These are phyloP conservation scores for Cladosporium sp. DNA, from an alignment of 2,329 filamentous ascomycete species.

Conservation along the genomic window DNA sequence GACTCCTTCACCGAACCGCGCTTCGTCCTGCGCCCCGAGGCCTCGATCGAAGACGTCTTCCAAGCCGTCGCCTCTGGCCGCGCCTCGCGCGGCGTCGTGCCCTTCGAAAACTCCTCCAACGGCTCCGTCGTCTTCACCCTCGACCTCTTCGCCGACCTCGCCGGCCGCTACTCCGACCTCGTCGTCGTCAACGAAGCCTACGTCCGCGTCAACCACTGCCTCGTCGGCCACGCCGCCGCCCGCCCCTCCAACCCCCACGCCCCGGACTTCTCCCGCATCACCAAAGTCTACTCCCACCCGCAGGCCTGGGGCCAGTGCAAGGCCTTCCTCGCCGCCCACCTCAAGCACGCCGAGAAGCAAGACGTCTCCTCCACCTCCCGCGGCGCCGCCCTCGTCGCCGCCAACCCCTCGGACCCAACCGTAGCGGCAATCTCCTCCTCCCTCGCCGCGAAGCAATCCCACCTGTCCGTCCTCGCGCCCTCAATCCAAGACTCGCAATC, in stretches of 20 bases:
- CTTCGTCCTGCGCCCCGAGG: conserved; percentile 33
- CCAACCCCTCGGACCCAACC: conserved; percentile 49
- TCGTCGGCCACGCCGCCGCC: conserved; percentile 52
- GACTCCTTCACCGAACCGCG: background rate
- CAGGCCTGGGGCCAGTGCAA: conserved; percentile 93
- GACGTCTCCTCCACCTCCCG: conserved; percentile 81
- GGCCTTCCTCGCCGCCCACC: conserved; percentile 61
- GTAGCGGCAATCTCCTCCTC: conserved; percentile 69
- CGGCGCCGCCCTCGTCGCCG: conserved; percentile 69
- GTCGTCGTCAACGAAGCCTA: conserved; percentile 78
- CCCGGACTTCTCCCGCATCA: conserved; percentile 55
- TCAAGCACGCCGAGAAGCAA: conserved; percentile 69
- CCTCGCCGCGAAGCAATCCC: conserved; percentile 63
- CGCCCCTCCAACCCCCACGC: background rate
- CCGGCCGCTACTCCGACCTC: conserved; percentile 58
- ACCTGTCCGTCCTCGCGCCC: conserved; percentile 64
- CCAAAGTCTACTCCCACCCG: conserved; percentile 82
- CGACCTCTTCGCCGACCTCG: conserved; percentile 76
- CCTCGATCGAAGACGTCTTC: conserved; percentile 64
- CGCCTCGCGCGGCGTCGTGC: conserved; percentile 71
- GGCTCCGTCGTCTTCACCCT: conserved; percentile 86
- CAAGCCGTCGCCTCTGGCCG: conserved; percentile 62
- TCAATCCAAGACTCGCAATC: conserved; percentile 67
- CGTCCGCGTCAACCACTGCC: conserved; percentile 79
- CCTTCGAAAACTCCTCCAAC: conserved; percentile 94